Base-by-base conservation (phyloP, 441 rosid species). In the Raphanus hybrid region DNA sequence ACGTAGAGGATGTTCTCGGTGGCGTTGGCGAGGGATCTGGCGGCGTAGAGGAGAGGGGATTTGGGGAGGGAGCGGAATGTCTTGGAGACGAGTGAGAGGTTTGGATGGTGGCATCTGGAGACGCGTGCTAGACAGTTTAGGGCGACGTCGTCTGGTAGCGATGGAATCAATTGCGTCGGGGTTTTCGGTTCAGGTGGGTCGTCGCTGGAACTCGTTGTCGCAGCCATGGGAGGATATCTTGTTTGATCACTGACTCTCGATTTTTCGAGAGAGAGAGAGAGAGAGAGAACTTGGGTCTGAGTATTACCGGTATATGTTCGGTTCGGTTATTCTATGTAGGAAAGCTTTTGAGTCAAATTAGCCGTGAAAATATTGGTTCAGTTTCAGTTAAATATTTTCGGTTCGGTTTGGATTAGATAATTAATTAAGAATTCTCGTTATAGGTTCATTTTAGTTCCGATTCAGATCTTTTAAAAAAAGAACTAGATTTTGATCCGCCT, bases 71-170 rank as follows among this genome's bases (percentile, higher is more conserved):
- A 79, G 37, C 72, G 87, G 79, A 94, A 80, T 2, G 88, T 57
- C 61, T 84, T 90, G 26, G 97, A 92, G 85, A 94, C 94, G 2
- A 84, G 81, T 27, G 88, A 86, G 64, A 94, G 90, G 11, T 64
- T 64, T 7, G 94, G 94, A 75, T 88, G 86, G 74, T 87, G 74
- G 37, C 77, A 80, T 58, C 96, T 80, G 6, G 97, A 89, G 67
- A 90, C 39, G 5, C 97, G 91, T 4, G 97, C 91, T 12, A 94
- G 78, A 48, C 88, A 85, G 76, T 88, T 90, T 12, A 94, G 66
- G 14, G 91, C 84, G 45, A 92, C 84, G 81, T 94, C 98, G 45
- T 87, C 80, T 16, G 94, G 81, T 20, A 92, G 79, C 9, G 61
- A 32, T 0, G 98, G 96, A 39, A 93, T 86, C 60, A 89, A 76